Conservation (phyloP, 371 early-diverging fungal species). For the Saksenaea oblongispora region DNA sequence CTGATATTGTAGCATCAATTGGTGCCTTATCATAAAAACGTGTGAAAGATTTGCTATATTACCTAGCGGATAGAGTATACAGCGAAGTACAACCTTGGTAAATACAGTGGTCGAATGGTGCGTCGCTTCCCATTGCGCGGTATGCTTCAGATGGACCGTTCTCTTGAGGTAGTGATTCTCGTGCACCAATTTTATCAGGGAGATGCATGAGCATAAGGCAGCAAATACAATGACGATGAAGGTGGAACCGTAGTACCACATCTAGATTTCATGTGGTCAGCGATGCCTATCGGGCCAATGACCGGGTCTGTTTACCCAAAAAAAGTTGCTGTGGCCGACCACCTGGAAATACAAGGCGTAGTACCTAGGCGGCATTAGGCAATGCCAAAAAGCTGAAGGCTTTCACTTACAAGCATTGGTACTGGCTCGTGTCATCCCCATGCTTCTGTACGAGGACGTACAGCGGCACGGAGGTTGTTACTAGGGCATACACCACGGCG, state of each 20-base stretch:
- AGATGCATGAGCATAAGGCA: conserved; percentile 11
- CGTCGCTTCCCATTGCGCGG: not conserved
- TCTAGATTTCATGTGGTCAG: conserved; percentile 12
- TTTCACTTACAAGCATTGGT: conserved; percentile 21
- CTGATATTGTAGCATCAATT: conserved; percentile 6
- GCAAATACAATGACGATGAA: conserved; percentile 23
- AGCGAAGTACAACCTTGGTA: conserved; percentile 22
- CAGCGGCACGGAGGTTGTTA: conserved; percentile 17
- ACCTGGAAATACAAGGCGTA: conserved; percentile 10
- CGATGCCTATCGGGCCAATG: not conserved
- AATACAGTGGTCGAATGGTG: conserved; percentile 13
- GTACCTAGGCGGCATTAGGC: too few relatives aligned
- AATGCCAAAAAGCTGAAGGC: too few relatives aligned
- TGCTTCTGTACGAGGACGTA: not conserved
- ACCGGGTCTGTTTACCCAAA: conserved; percentile 26
- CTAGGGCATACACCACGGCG: conserved; percentile 12
- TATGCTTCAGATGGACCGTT: not conserved
- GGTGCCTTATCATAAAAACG: not conserved
- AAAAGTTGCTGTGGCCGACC: conserved; percentile 4
- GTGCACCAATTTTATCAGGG: conserved; percentile 18
- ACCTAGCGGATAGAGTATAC: conserved; percentile 26
- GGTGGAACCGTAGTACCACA: conserved; percentile 27
- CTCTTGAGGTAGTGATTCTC: conserved; percentile 8
- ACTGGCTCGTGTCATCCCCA: not conserved
- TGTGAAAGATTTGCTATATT: not conserved